phyloP scores from a whole-genome alignment of 805 yeast species.

The Suhomyces xylopsoci region DNA sequence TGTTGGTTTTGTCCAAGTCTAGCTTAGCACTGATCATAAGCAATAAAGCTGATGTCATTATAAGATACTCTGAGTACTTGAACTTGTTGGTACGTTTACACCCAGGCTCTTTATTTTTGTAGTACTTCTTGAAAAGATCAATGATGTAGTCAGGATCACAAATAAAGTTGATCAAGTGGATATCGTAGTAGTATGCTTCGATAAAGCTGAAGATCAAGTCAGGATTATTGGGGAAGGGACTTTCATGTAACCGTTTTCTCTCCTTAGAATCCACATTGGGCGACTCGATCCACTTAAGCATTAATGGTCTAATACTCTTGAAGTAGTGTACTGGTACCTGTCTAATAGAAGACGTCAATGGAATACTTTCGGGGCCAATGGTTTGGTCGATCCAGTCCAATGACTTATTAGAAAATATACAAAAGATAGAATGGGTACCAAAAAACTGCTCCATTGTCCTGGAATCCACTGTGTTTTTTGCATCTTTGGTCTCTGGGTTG shows the following conservation, averaged over 20 bases:
- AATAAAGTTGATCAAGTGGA: constrained; percentile 21
- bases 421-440: constrained; percentile 36
- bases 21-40: constrained; percentile 15
- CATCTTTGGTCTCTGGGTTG: neutral
- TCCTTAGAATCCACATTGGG: constrained; percentile 19
- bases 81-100: constrained; percentile 13
- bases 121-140: constrained; percentile 25
- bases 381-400: constrained; percentile 29
- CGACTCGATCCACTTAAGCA: constrained; percentile 31
- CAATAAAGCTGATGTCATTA: constrained; percentile 29
- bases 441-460: constrained; percentile 18
- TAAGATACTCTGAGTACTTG: constrained; percentile 29
- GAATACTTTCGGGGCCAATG: constrained; percentile 20
- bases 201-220: constrained; percentile 25
- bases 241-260: constrained; percentile 16
- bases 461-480: neutral
- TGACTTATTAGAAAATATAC: constrained; percentile 34
- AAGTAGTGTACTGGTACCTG: constrained; percentile 27
- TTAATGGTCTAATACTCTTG: constrained; percentile 13
- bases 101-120: constrained; percentile 10
- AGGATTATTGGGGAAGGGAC: constrained; percentile 22
- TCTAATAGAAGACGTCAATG: constrained; percentile 23
- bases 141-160: constrained; percentile 15
- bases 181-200: constrained; percentile 19
- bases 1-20: neutral